A percentile compares a stretch with the other conserved stretches of the same genome.
Evolutionary conservation across 768 basidiomycete genomes (phyloP).

Genomic region (Leccinum uliginosum): DNA sequence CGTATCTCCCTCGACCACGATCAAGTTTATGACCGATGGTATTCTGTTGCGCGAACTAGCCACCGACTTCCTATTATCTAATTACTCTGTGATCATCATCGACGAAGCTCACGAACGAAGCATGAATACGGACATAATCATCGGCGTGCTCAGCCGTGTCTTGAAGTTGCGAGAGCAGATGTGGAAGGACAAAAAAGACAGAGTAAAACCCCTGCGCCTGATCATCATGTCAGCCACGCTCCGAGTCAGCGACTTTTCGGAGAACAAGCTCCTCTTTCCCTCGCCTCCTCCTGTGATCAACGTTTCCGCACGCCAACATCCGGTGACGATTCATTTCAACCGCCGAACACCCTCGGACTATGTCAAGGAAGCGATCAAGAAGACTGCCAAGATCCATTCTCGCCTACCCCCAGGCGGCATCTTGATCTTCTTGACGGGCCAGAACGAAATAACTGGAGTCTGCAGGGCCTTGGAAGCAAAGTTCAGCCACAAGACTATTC

Average conservation of each 20-base stretch:
- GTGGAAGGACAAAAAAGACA: slow-evolving; percentile 77
- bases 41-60: slow-evolving; percentile 91
- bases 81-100: slow-evolving; percentile 92
- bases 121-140: slow-evolving; percentile 96
- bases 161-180: slow-evolving; percentile 83
- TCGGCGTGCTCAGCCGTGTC: slow-evolving; percentile 94
- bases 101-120: slow-evolving; percentile 98
- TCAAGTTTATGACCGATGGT: slow-evolving; percentile 99
- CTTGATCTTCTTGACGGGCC: slow-evolving; percentile 91
- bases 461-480: slow-evolving; percentile 76
- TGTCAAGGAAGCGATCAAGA: slow-evolving; percentile 84
- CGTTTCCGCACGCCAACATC: slow-evolving; percentile 87
- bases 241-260: slow-evolving; percentile 87
- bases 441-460: slow-evolving; percentile 87
- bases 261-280: slow-evolving; percentile 77
- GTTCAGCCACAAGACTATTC: slow-evolving; percentile 65
- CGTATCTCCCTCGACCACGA: slow-evolving; percentile 80
- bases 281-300: slow-evolving; percentile 87
- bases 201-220: slow-evolving; percentile 80
- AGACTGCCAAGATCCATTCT: slow-evolving; percentile 87
- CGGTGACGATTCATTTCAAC: slow-evolving; percentile 93
- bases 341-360: slow-evolving; percentile 85
- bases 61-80: slow-evolving; percentile 86
- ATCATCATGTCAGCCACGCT: slow-evolving; percentile 99
- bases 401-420: slow-evolving; percentile 91